A percentile compares a stretch with the other conserved stretches of the same genome.
Conservation (phyloP, 2,329 filamentous ascomycete genomes). For the Arachnomyces sp. region DNA sequence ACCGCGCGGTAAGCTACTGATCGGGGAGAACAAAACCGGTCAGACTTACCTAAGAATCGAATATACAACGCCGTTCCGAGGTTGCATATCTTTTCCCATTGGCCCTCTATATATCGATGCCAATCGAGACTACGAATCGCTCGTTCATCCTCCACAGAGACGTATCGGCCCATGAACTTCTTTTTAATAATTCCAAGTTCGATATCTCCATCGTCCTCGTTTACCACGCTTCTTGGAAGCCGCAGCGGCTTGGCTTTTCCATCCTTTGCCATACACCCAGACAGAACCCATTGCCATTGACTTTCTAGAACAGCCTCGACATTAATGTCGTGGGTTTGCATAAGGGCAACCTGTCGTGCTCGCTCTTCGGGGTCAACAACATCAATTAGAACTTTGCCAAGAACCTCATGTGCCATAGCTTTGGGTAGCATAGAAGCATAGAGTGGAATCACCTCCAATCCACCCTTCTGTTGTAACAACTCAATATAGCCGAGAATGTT, state of each 20-base stretch:
- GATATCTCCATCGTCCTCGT: slow-evolving; percentile 40
- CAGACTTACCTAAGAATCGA: slow-evolving; percentile 75
- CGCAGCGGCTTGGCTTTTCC: slow-evolving; percentile 22
- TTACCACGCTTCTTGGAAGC: slow-evolving; percentile 43
- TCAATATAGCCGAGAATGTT: slow-evolving; percentile 76
- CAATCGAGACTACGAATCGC: slow-evolving; percentile 78
- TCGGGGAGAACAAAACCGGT: neutral
- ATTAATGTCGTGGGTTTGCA: slow-evolving; percentile 68
- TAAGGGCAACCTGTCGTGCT: slow-evolving; percentile 61
- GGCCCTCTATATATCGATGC: slow-evolving; percentile 66
- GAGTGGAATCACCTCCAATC: slow-evolving; percentile 73
- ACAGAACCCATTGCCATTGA: slow-evolving; percentile 47
- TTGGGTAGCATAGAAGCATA: slow-evolving; percentile 74
- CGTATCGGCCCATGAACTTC: slow-evolving; percentile 61
- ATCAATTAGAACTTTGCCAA: slow-evolving; percentile 70
- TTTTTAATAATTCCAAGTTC: slow-evolving; percentile 58
- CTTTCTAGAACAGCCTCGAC: slow-evolving; percentile 64
- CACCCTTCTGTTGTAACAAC: slow-evolving; percentile 62
- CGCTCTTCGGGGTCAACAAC: slow-evolving; percentile 61
- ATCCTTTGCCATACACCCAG: slow-evolving; percentile 27
- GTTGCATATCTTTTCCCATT: slow-evolving; percentile 64
- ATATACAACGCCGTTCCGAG: slow-evolving; percentile 69
- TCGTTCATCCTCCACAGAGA: slow-evolving; percentile 56
- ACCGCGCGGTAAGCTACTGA: slow-evolving; percentile 10
- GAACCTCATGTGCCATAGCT: slow-evolving; percentile 58